Evolutionary conservation across 2,329 filamentous ascomycete genomes (phyloP).

Genomic region (Coniella lustricola): DNA sequence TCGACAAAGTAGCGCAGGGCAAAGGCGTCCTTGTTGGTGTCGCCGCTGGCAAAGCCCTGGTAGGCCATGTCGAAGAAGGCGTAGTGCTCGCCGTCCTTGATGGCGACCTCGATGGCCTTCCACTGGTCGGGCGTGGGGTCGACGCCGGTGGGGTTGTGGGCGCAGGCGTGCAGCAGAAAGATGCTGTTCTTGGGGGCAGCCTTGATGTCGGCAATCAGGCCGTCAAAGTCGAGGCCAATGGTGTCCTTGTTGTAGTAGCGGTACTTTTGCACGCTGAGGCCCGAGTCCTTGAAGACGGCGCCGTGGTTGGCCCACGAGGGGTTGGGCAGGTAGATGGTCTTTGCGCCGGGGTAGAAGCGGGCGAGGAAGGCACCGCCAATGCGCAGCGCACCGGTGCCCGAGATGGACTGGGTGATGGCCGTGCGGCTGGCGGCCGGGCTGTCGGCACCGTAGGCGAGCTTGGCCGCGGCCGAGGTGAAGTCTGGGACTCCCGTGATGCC

Average conservation of each 20-base stretch:
- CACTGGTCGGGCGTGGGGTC: slow-evolving; percentile 90
- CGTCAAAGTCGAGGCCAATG: slow-evolving; percentile 95
- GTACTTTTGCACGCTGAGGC: slow-evolving; percentile 89
- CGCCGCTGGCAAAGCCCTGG: slow-evolving; percentile 92
- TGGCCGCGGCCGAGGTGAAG: slow-evolving; percentile 86
- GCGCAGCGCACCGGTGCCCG: slow-evolving; percentile 89
- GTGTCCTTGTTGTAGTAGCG: slow-evolving; percentile 99
- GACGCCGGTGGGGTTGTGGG: slow-evolving; percentile 95
- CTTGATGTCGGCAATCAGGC: slow-evolving; percentile 86
- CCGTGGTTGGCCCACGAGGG: slow-evolving; percentile 98
- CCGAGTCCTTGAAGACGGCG: slow-evolving; percentile 90
- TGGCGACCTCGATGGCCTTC: slow-evolving; percentile 78
- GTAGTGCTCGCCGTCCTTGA: slow-evolving; percentile 83
- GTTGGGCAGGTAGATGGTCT: slow-evolving; percentile 93
- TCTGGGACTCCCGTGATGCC: slow-evolving; percentile 93
- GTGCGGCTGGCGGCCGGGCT: slow-evolving; percentile 71
- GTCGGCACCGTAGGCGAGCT: slow-evolving; percentile 82
- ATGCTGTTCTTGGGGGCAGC: slow-evolving; percentile 78
- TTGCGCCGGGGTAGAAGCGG: slow-evolving; percentile 83
- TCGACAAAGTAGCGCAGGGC: slow-evolving; percentile 89
- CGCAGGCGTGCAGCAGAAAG: slow-evolving; percentile 92
- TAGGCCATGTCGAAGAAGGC: slow-evolving; percentile 99
- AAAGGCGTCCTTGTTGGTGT: slow-evolving; percentile 89
- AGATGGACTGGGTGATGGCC: slow-evolving; percentile 95
- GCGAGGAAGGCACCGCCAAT: slow-evolving; percentile 91